Percentiles rank a stretch among this genome's conserved stretches.
These are phyloP conservation scores for Oryza glaberrima DNA, from an alignment of 176 grass and related monocot genomes.

Conservation along the genomic window DNA sequence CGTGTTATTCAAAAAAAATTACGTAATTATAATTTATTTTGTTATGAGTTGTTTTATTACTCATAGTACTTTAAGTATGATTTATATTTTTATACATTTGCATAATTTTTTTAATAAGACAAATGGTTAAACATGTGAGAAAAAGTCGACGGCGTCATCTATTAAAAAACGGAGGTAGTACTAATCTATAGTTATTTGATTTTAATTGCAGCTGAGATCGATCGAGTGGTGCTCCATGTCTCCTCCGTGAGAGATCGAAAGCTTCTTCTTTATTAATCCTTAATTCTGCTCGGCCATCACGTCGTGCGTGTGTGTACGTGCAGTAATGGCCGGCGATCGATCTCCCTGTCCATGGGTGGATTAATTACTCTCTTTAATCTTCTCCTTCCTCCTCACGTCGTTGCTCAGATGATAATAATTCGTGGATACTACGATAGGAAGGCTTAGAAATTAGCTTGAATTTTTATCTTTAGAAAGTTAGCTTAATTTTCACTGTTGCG, in stretches of 20 bases:
- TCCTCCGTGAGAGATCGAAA: neutral
- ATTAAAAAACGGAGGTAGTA: too few relatives aligned
- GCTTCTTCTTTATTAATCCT: neutral
- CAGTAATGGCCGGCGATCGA: neutral
- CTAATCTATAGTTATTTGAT: neutral
- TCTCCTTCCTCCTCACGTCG: neutral
- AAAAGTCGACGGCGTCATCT: too few relatives aligned
- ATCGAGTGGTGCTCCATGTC: neutral
- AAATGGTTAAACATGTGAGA: too few relatives aligned
- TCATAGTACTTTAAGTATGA: too few relatives aligned
- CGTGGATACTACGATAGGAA: neutral
- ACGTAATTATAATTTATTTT: too few relatives aligned
- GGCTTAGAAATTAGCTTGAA: neutral
- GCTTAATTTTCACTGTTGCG: neutral
- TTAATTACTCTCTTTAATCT: neutral
- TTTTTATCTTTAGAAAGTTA: too few relatives aligned
- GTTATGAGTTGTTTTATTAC: too few relatives aligned
- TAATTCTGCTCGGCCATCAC: neutral
- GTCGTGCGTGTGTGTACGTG: conserved; percentile 5
- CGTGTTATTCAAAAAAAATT: too few relatives aligned
- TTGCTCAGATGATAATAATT: neutral
- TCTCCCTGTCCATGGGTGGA: neutral
- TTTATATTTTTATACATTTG: too few relatives aligned
- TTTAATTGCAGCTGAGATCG: neutral
- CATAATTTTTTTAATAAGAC: too few relatives aligned